Percentiles rank a stretch among this genome's conserved stretches.
Conservation (phyloP, 2,329 filamentous ascomycete genomes). For the Emmonsiellopsis sp. region DNA sequence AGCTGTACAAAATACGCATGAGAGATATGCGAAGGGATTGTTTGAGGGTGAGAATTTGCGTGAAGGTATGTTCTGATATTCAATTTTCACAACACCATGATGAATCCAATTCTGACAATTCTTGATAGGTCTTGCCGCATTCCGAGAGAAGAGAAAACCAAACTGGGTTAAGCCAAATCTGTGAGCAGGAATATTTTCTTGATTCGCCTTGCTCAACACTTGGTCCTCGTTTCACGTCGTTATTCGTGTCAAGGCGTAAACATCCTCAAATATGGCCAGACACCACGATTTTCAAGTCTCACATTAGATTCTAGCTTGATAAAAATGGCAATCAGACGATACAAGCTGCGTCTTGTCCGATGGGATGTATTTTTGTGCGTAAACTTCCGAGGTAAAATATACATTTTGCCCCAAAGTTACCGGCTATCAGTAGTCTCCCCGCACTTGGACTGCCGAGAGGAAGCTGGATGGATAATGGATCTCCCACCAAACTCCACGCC, state of each 20-base stretch:
- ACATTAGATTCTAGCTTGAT: neutral
- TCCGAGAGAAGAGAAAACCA: slow-evolving; percentile 78
- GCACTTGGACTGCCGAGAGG: neutral
- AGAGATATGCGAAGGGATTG: slow-evolving; percentile 69
- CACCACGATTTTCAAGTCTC: too few relatives aligned
- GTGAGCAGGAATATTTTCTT: slow-evolving; percentile 15
- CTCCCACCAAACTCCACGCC: too few relatives aligned
- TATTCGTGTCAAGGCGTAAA: neutral
- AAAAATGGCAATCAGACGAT: too few relatives aligned
- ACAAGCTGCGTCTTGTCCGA: too few relatives aligned
- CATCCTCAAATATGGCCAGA: neutral
- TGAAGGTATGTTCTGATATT: slow-evolving; percentile 63
- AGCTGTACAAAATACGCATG: slow-evolving; percentile 72
- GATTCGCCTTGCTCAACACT: neutral
- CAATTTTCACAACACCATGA: neutral
- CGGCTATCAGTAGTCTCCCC: neutral
- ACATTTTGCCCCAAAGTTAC: slow-evolving; percentile 26
- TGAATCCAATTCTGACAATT: neutral
- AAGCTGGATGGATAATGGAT: neutral
- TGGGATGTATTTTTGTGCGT: too few relatives aligned
- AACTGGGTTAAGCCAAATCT: slow-evolving; percentile 70
- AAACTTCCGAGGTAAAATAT: neutral
- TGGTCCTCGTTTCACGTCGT: neutral
- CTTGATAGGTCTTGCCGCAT: slow-evolving; percentile 62
- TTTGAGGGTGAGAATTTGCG: slow-evolving; percentile 73